These are phyloP conservation scores for Dicorynia guianensis DNA, from an alignment of 306 rosid species.

Conservation along the genomic window DNA sequence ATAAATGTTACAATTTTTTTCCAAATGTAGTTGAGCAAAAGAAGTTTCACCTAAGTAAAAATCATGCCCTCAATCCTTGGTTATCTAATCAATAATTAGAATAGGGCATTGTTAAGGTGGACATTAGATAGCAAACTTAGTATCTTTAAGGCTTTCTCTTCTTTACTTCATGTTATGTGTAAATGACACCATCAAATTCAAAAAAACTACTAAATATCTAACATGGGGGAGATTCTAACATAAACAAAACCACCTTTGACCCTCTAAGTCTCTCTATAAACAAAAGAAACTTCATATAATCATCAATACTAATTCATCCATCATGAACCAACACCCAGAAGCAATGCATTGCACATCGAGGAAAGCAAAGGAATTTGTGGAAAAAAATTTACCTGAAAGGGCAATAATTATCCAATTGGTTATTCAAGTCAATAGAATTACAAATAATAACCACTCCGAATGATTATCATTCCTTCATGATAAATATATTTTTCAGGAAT, in stretches of 20 bases:
- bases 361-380: neutral
- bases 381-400: no score
- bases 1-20: constrained; percentile 1
- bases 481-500: no score
- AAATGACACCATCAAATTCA: constrained; percentile 26
- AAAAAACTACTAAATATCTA: constrained; percentile 3
- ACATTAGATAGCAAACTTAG: neutral
- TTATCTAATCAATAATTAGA: neutral
- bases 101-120: constrained; percentile 9
- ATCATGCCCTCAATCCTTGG: constrained; percentile 7
- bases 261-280: neutral
- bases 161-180: constrained; percentile 22
- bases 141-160: neutral
- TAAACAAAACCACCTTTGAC: constrained; percentile 16
- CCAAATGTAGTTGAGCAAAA: constrained; percentile 17
- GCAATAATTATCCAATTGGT: no score
- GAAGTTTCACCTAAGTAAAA: constrained; percentile 19
- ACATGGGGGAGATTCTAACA: constrained; percentile 19
- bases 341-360: neutral
- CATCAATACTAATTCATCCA: neutral
- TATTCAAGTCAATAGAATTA: no score
- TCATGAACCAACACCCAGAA: neutral
- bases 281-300: constrained; percentile 29
- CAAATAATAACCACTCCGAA: no score
- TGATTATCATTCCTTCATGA: no score